A percentile compares a stretch with the other conserved stretches of the same genome.
Conservation (phyloP, 2,329 filamentous ascomycete species). For the Fusarium guadeloupense region DNA sequence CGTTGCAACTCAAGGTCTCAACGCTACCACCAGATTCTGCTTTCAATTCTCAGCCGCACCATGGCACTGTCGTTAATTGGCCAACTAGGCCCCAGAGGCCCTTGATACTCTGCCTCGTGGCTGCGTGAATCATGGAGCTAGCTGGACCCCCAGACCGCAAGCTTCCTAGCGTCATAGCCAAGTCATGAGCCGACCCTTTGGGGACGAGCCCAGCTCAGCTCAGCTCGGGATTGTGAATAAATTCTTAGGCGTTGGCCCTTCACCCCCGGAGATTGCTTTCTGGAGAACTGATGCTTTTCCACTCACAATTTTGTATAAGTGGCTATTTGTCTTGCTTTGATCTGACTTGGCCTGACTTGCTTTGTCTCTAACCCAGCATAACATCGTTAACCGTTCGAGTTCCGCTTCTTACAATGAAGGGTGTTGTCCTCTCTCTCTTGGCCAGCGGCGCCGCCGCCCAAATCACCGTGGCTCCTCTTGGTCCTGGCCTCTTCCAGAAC, state of each 20-base stretch:
- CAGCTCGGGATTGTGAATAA: constrained; percentile 23
- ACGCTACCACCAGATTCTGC: constrained; percentile 20
- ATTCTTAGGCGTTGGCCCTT: constrained; percentile 21
- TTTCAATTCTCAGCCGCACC: constrained; percentile 40
- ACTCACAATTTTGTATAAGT: constrained; percentile 16
- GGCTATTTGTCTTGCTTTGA: constrained; percentile 8
- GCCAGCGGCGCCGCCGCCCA: constrained; percentile 43
- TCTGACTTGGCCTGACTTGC: background rate
- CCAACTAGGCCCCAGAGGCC: background rate
- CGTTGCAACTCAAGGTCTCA: constrained; percentile 9
- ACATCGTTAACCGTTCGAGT: constrained; percentile 1
- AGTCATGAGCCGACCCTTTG: constrained; percentile 28
- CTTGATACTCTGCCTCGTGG: constrained; percentile 36
- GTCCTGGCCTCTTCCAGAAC: constrained; percentile 34
- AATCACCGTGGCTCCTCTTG: constrained; percentile 30
- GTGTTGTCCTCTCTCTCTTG: constrained; percentile 32
- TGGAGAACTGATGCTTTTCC: constrained; percentile 10
- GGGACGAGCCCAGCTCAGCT: constrained; percentile 17
- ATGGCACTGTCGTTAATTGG: constrained; percentile 29
- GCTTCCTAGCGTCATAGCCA: constrained; percentile 31
- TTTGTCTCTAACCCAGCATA: background rate
- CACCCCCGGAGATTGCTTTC: constrained; percentile 1
- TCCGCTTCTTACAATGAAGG: constrained; percentile 38
- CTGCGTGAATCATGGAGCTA: constrained; percentile 22
- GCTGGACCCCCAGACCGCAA: constrained; percentile 26